A percentile compares a stretch with the other conserved stretches of the same genome.
Evolutionary conservation across 179 eudicot species (phyloP).

Genomic region (Amaranthus tricolor): DNA sequence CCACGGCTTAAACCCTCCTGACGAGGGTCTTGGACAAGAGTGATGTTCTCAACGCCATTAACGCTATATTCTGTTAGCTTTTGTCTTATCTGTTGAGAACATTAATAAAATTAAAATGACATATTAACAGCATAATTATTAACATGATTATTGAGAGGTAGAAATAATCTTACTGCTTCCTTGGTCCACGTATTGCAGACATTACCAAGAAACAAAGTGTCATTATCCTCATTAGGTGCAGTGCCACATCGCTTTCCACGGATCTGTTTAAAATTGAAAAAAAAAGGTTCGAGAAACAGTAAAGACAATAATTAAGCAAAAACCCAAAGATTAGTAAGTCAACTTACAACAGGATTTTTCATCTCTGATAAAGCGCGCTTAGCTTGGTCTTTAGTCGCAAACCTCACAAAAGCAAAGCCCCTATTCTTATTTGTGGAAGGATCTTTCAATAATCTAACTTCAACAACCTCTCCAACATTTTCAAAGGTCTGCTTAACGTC

Average conservation of each 20-base stretch:
- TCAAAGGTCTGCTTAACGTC: constrained; percentile 71
- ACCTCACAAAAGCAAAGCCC: constrained; percentile 87
- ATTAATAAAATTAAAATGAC: not conserved
- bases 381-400: constrained; percentile 83
- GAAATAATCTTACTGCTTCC: constrained; percentile 62
- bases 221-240: constrained; percentile 83
- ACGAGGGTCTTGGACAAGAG: constrained; percentile 67
- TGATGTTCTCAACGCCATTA: constrained; percentile 63
- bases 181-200: constrained; percentile 93
- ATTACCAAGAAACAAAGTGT: constrained; percentile 77
- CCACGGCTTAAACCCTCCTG: constrained; percentile 89
- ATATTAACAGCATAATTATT: constrained; percentile 5
- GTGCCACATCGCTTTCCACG: constrained; percentile 78
- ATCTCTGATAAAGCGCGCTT: constrained; percentile 66
- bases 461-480: constrained; percentile 71
- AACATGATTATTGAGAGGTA: not conserved
- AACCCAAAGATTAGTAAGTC: not conserved
- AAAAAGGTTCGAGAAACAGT: not conserved
- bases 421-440: constrained; percentile 59
- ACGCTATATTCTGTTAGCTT: constrained; percentile 70
- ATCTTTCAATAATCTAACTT: constrained; percentile 62
- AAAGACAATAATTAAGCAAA: not conserved
- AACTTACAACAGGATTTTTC: constrained; percentile 77
- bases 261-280: constrained; percentile 37
- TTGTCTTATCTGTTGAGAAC: constrained; percentile 55